Percentiles rank a stretch among this genome's conserved stretches.
These are phyloP conservation scores for Panicum miliaceum DNA, from an alignment of 176 grass and related monocot species.

Conservation along the genomic window DNA sequence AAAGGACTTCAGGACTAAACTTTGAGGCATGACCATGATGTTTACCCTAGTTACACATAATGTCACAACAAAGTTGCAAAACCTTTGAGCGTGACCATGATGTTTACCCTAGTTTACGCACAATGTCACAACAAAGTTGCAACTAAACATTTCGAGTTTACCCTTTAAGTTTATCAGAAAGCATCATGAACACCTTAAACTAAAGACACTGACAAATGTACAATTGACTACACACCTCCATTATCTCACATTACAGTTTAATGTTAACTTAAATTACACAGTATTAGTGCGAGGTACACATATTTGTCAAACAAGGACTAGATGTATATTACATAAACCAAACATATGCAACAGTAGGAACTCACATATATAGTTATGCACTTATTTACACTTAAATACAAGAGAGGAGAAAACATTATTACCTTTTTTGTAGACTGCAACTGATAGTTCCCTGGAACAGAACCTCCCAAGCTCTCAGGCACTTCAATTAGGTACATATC, in stretches of 20 bases:
- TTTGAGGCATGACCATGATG: background rate
- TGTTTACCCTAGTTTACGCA: background rate
- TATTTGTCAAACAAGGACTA: constrained; percentile 23
- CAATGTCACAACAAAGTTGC: constrained; percentile 12
- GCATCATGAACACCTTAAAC: background rate
- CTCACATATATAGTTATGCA: constrained; percentile 16
- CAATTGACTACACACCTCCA: constrained; percentile 9
- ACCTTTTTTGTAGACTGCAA: constrained; percentile 96
- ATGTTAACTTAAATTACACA: constrained; percentile 3
- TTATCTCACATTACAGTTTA: background rate
- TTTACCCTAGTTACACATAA: background rate
- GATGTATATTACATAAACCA: constrained; percentile 10
- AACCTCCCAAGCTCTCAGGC: constrained; percentile 62
- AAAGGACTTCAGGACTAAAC: background rate
- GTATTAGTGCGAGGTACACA: background rate
- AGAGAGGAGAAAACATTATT: background rate
- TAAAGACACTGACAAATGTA: background rate
- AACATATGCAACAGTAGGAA: constrained; percentile 6
- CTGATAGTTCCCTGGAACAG: constrained; percentile 81
- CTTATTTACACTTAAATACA: constrained; percentile 24
- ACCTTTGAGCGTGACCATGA: background rate
- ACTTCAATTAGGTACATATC: constrained; percentile 88
- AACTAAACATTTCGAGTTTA: background rate
- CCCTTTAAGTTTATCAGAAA: background rate
- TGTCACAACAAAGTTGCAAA: constrained; percentile 13